Base-by-base conservation (phyloP, 495 filamentous ascomycete species). In the Talaromyces proteolyticus region DNA sequence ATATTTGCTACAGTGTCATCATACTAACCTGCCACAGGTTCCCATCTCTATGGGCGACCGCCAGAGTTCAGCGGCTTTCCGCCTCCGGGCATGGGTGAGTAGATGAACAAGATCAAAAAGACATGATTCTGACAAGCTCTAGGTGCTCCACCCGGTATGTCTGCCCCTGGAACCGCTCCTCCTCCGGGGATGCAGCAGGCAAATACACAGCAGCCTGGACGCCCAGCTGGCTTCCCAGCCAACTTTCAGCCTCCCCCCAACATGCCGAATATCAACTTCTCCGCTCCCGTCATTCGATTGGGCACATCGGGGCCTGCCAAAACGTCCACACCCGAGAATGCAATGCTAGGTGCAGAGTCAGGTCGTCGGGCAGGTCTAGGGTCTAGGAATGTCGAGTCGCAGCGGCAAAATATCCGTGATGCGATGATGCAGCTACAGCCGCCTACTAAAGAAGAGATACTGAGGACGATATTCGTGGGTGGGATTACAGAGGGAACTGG, bases 221-320 rank as follows among this genome's bases (percentile, higher is more conserved):
- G 88, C 71, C 87, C 87, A 56, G 84, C 79, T 53, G 86, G 85
- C 54, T 84, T 94, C 55, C 87, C 88, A 49, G 72, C 86, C 24
- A 86, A 85, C 63, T 96, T 96, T 64, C 90, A 95, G 73, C 81
- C 89, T 19, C 92, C 91, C 19, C 73, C 89, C 39, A 95, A 93
- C 61, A 86, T 96, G 76, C 91, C 93, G 7, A 93, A 95, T 66
- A 96, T 98, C 72, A 96, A 99, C 70, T 95, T 96, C 69, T 93
- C 86, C 63, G 94, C 93, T 17, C 91, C 94, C 44, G 92, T 97
- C 29, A 97, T 99, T 65, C 88, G 93, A 20, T 76, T 99, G 29
- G 92, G 92, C 8, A 81, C 78, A 3, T 78, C 81, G 7, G 80
- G 79, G 3, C 84, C 85, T 4, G 63, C 78, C 20, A 89, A 90